phyloP scores from a whole-genome alignment of 1,284 basidiomycete species.

The Austroboletus niveus region DNA sequence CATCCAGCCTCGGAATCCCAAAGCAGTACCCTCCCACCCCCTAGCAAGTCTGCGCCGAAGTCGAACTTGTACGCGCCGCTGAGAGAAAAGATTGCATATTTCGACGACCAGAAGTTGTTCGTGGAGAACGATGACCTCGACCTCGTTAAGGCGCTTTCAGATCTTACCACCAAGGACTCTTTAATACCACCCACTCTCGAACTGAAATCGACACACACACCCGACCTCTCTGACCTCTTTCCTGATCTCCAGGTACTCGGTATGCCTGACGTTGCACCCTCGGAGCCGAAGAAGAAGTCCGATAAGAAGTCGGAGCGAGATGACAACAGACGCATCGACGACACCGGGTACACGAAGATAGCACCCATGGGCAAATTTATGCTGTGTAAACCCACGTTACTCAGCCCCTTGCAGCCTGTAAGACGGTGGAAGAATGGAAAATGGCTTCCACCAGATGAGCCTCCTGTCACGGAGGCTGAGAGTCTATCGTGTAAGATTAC shows the following conservation, averaged over 20 bases:
- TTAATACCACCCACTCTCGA: conserved; percentile 3
- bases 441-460: conserved; percentile 63
- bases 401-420: conserved; percentile 66
- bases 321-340: conserved; percentile 66
- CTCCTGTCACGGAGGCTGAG: conserved; percentile 40
- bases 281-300: conserved; percentile 51
- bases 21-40: conserved; percentile 21
- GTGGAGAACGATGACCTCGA: conserved; percentile 51
- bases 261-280: conserved; percentile 47
- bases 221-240: conserved; percentile 58
- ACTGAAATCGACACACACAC: conserved; percentile 35
- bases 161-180: conserved; percentile 36
- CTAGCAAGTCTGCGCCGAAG: conserved; percentile 40
- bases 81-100: conserved; percentile 59
- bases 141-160: conserved; percentile 38
- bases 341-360: conserved; percentile 64
- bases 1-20: conserved; percentile 39
- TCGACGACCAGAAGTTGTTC: conserved; percentile 57
- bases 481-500: conserved; percentile 33
- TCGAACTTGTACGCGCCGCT: conserved; percentile 49
- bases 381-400: conserved; percentile 62
- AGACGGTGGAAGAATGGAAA: conserved; percentile 59
- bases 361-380: conserved; percentile 67
- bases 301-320: conserved; percentile 62
- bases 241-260: conserved; percentile 58